Conservation (phyloP, 2,329 filamentous ascomycete species). For the Corinectria fuckeliana region DNA sequence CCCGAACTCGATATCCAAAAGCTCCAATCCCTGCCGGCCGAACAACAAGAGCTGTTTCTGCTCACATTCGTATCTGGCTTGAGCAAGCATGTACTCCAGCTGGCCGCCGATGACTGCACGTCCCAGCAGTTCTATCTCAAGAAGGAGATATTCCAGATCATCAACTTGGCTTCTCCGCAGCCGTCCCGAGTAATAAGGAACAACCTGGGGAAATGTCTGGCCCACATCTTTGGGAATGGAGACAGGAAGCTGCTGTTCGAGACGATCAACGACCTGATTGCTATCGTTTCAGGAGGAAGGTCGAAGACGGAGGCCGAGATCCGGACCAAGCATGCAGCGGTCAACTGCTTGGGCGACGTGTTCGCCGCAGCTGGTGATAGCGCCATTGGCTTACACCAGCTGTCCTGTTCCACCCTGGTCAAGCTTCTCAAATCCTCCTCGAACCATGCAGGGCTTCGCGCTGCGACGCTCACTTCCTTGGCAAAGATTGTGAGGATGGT, state of each 20-base stretch:
- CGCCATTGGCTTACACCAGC: constrained; percentile 80
- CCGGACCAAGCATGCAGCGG: constrained; percentile 84
- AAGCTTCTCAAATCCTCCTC: constrained; percentile 82
- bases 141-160: constrained; percentile 91
- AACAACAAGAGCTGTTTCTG: constrained; percentile 95
- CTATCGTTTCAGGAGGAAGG: constrained; percentile 76
- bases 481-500: constrained; percentile 80
- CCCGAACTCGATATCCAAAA: constrained; percentile 89
- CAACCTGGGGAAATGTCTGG: constrained; percentile 84
- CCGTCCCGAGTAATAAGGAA: constrained; percentile 90
- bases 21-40: constrained; percentile 85
- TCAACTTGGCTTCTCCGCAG: constrained; percentile 82
- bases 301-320: constrained; percentile 76
- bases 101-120: constrained; percentile 81
- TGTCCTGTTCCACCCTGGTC: constrained; percentile 74
- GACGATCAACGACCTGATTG: constrained; percentile 86
- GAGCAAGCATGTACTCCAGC: constrained; percentile 76
- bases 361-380: constrained; percentile 95
- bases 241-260: constrained; percentile 94
- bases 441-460: constrained; percentile 81
- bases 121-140: constrained; percentile 91
- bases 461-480: constrained; percentile 76
- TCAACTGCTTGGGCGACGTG: constrained; percentile 84
- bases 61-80: constrained; percentile 87
- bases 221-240: constrained; percentile 81